A percentile compares a stretch with the other conserved stretches of the same genome.
Evolutionary conservation across 495 filamentous ascomycete genomes (phyloP).

Genomic region (Xylaria flabelliformis): DNA sequence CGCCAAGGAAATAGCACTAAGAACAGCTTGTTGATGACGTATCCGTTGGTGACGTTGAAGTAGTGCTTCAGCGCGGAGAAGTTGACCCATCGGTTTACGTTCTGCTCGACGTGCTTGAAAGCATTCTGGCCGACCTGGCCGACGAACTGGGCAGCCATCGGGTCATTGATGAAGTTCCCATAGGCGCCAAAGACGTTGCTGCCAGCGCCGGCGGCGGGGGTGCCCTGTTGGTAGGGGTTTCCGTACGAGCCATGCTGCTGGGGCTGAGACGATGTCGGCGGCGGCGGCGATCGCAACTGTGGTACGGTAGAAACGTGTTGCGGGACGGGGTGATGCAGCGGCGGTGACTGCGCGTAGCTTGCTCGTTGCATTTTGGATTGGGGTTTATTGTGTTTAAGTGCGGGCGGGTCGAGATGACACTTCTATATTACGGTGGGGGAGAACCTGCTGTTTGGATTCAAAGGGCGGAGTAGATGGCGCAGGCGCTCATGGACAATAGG

Average conservation of each 20-base stretch:
- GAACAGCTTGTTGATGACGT: conserved; percentile 81
- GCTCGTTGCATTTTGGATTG: conserved; percentile 79
- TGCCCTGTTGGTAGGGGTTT: conserved; percentile 73
- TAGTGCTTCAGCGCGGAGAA: conserved; percentile 94
- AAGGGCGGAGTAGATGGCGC: background rate
- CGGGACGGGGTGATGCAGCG: conserved; percentile 96
- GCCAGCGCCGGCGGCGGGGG: conserved; percentile 46
- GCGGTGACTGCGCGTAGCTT: conserved; percentile 87
- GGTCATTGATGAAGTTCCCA: conserved; percentile 91
- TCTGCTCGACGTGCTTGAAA: conserved; percentile 87
- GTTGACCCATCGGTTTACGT: conserved; percentile 93
- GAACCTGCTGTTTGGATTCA: background rate
- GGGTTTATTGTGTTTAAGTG: background rate
- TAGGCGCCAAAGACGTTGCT: conserved; percentile 72
- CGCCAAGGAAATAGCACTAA: conserved; percentile 97
- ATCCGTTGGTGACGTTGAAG: conserved; percentile 95
- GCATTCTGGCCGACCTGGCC: conserved; percentile 93
- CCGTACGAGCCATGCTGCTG: conserved; percentile 74
- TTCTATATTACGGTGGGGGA: background rate
- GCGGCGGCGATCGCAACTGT: conserved; percentile 96
- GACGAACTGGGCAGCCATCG: conserved; percentile 89
- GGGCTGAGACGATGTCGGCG: conserved; percentile 73
- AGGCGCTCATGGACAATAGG: background rate
- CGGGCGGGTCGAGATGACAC: background rate
- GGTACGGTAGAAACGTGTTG: conserved; percentile 98